A percentile compares a stretch with the other conserved stretches of the same genome.
These are phyloP conservation scores for Entamoeba moshkovskii DNA, from an alignment of 208 protist genomes.

Conservation along the genomic window DNA sequence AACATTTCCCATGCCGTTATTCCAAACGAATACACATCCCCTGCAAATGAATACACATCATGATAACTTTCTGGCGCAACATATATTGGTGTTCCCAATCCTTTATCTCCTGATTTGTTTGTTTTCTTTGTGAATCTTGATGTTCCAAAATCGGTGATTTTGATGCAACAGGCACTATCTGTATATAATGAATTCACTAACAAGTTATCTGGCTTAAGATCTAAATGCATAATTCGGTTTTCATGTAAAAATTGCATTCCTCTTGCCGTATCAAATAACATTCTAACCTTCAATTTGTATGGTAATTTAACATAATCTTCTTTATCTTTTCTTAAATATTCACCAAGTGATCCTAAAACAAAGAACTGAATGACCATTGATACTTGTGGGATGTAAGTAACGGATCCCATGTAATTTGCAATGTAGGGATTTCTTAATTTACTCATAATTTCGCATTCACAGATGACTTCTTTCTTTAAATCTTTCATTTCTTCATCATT, in stretches of 20 bases:
- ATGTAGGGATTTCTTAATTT: not conserved
- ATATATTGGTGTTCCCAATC: not conserved
- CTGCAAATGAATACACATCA: not conserved
- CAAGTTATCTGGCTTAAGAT: not conserved
- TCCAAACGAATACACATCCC: not conserved
- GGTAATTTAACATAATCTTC: not conserved
- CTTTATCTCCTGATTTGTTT: not conserved
- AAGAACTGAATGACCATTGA: not conserved
- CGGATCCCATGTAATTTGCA: not conserved
- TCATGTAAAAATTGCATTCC: not conserved
- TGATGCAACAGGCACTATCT: not conserved
- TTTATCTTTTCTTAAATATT: not conserved
- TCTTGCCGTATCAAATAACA: not conserved
- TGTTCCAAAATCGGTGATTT: conserved; percentile 5
- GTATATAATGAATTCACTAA: not conserved
- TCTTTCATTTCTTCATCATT: not conserved
- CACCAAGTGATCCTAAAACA: not conserved
- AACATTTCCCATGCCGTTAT: not conserved
- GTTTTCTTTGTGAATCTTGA: not conserved
- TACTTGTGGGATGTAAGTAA: not conserved
- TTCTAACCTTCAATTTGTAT: not conserved
- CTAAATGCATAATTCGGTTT: not conserved
- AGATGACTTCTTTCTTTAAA: not conserved
- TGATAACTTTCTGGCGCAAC: not conserved
- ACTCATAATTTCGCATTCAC: not conserved